These are phyloP conservation scores for Fusarium sarcochroum DNA, from an alignment of 2,329 filamentous ascomycete genomes.

Conservation along the genomic window DNA sequence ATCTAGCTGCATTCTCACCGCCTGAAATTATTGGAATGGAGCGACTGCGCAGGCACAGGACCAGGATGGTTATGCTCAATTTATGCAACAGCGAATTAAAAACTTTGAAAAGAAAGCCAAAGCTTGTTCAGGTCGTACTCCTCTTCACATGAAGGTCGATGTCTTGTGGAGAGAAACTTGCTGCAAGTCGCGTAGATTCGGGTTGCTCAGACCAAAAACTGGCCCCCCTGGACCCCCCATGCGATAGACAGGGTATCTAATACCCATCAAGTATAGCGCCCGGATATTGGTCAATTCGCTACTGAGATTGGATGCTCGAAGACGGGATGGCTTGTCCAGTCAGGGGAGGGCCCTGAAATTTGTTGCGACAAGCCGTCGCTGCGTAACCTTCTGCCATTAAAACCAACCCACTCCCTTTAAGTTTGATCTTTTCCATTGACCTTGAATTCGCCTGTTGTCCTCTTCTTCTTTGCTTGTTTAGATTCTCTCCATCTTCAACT, in stretches of 20 bases:
- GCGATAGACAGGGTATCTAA: conserved; percentile 37
- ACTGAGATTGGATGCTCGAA: conserved; percentile 47
- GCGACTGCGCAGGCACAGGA: conserved; percentile 6
- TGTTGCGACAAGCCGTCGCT: conserved; percentile 45
- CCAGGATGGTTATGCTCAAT: conserved; percentile 12
- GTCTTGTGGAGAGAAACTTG: conserved; percentile 24
- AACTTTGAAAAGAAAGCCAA: neutral
- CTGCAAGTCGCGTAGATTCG: conserved; percentile 16
- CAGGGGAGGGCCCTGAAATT: conserved; percentile 52
- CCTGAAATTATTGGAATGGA: conserved; percentile 19
- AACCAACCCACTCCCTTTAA: conserved; percentile 42
- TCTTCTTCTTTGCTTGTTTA: conserved; percentile 10
- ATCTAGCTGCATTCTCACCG: conserved; percentile 42
- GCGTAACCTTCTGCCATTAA: conserved; percentile 44
- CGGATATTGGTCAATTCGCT: conserved; percentile 42
- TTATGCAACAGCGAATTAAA: conserved; percentile 19
- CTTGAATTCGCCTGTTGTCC: conserved; percentile 29
- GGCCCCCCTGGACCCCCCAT: conserved; percentile 30
- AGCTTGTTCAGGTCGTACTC: conserved; percentile 12
- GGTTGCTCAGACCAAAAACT: conserved; percentile 29
- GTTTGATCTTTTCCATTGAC: conserved; percentile 26
- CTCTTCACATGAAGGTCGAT: conserved; percentile 16
- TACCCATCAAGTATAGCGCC: conserved; percentile 36
- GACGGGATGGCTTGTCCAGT: conserved; percentile 43
- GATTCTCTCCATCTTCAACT: conserved; percentile 19